Percentiles rank a stretch among this genome's conserved stretches.
phyloP scores from a whole-genome alignment of 2,329 filamentous ascomycete genomes.

The Pseudogymnoascus sp. region DNA sequence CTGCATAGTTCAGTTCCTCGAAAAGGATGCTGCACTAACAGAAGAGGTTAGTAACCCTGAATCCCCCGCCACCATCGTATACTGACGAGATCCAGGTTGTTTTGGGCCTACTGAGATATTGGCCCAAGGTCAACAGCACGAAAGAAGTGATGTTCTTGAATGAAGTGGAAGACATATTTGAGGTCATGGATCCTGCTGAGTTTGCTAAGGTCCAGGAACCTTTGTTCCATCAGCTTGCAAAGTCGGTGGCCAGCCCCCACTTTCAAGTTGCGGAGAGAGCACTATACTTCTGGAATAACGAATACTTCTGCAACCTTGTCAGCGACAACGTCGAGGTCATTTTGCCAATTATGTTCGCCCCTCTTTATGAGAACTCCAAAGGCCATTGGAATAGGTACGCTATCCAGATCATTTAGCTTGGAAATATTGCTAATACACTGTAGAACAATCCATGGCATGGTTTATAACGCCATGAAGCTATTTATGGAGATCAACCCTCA shows the following conservation, averaged over 20 bases:
- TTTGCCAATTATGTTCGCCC: slow-evolving; percentile 97
- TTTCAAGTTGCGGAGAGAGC: slow-evolving; percentile 98
- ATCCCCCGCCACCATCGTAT: slow-evolving; percentile 3
- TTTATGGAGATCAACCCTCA: slow-evolving; percentile 99
- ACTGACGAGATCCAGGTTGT: slow-evolving; percentile 57
- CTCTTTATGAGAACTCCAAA: slow-evolving; percentile 97
- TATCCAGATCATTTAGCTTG: background rate
- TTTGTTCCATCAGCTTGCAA: slow-evolving; percentile 92
- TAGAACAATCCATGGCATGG: slow-evolving; percentile 98
- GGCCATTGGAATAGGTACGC: slow-evolving; percentile 95
- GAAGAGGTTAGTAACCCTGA: slow-evolving; percentile 63
- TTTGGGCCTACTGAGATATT: slow-evolving; percentile 86
- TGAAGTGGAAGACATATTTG: slow-evolving; percentile 98
- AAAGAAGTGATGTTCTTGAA: slow-evolving; percentile 99
- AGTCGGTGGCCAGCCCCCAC: slow-evolving; percentile 95
- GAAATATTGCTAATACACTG: slow-evolving; percentile 26
- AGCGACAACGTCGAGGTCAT: slow-evolving; percentile 99
- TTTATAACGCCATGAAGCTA: slow-evolving; percentile 99
- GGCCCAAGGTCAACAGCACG: slow-evolving; percentile 98
- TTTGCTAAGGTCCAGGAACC: slow-evolving; percentile 98
- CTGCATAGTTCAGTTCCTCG: slow-evolving; percentile 96
- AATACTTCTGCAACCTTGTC: slow-evolving; percentile 98
- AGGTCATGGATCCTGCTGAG: slow-evolving; percentile 98
- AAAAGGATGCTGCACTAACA: slow-evolving; percentile 93
- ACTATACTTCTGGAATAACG: slow-evolving; percentile 99